These are phyloP conservation scores for Phyllosticta citrichinensis DNA, from an alignment of 2,329 filamentous ascomycete species.

Conservation along the genomic window DNA sequence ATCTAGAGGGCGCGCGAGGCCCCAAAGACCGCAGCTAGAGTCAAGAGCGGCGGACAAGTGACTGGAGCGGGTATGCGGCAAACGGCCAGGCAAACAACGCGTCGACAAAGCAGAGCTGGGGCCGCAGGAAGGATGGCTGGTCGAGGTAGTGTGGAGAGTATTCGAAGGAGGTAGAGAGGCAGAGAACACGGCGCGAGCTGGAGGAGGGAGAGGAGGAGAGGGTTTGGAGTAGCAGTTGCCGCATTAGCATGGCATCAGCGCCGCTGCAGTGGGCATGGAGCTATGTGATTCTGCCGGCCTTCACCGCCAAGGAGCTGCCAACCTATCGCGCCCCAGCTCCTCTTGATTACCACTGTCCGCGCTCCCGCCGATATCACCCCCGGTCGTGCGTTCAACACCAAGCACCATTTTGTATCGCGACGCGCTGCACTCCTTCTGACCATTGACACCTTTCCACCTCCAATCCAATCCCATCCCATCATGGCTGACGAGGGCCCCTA, in stretches of 20 bases:
- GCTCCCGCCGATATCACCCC: not conserved
- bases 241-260: not conserved
- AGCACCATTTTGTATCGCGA: not conserved
- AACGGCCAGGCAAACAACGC: not conserved
- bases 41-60: not conserved
- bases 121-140: not conserved
- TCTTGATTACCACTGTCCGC: not conserved
- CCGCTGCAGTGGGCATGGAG: not conserved
- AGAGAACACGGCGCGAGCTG: not conserved
- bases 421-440: not conserved
- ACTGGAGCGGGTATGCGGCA: not conserved
- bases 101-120: not conserved
- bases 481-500: conserved; percentile 39
- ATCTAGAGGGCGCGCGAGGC: not conserved
- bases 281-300: not conserved
- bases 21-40: not conserved
- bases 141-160: not conserved
- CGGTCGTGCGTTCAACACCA: not conserved
- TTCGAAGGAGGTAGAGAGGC: not conserved
- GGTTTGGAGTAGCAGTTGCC: not conserved
- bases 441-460: not conserved
- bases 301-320: not conserved
- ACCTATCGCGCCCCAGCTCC: not conserved
- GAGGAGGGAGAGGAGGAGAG: not conserved
- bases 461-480: conserved; percentile 19